Conservation (phyloP, 352 stramenopile genomes). For the Thraustochytrium sp. region DNA sequence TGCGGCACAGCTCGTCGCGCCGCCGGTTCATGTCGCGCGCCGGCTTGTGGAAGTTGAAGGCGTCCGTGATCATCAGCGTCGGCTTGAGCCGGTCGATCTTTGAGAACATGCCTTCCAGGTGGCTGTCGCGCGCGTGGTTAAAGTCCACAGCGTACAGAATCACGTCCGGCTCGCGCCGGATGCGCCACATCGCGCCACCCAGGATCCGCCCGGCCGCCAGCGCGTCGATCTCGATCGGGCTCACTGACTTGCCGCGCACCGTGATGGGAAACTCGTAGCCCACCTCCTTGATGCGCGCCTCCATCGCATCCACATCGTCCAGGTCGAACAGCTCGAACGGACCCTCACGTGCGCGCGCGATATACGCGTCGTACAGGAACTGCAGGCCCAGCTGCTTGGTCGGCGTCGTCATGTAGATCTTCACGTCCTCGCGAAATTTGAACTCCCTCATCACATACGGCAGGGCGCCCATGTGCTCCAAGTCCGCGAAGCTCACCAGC, state of each 20-base stretch:
- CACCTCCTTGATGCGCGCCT: conserved; percentile 91
- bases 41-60: conserved; percentile 50
- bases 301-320: conserved; percentile 85
- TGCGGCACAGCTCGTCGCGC: conserved; percentile 86
- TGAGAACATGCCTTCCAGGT: conserved; percentile 72
- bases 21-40: conserved; percentile 58
- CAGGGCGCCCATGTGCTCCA: conserved; percentile 79
- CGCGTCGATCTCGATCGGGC: conserved; percentile 80
- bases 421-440: conserved; percentile 65
- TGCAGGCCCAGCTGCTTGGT: conserved; percentile 94
- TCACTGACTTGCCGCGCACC: conserved; percentile 69
- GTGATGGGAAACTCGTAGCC: conserved; percentile 64
- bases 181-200: conserved; percentile 84
- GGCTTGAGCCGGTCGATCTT: conserved; percentile 76
- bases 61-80: conserved; percentile 48
- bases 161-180: conserved; percentile 88
- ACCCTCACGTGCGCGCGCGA: conserved; percentile 80
- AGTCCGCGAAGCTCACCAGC: conserved; percentile 75
- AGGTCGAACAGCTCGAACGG: conserved; percentile 80
- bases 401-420: conserved; percentile 85
- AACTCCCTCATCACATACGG: conserved; percentile 74
- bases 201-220: conserved; percentile 88
- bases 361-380: conserved; percentile 88
- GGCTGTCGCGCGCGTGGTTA: conserved; percentile 87
- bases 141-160: conserved; percentile 84